Percentiles rank a stretch among this genome's conserved stretches.
These are phyloP conservation scores for Oenanthe sinensis DNA, from an alignment of 129 eudicot species.

Conservation along the genomic window DNA sequence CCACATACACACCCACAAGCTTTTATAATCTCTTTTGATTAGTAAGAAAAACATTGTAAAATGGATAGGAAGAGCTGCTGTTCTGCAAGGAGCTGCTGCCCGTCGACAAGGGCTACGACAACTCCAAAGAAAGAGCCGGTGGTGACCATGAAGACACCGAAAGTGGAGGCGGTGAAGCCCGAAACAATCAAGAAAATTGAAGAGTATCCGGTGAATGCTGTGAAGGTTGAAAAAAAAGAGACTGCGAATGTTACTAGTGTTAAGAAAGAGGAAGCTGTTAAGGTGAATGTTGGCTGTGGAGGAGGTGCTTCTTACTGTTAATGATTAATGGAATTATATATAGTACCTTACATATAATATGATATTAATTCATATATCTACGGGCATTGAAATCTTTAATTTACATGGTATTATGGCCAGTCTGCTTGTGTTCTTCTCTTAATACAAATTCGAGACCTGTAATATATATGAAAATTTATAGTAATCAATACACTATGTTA, in stretches of 20 bases:
- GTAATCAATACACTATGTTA: neutral
- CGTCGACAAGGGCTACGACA: too few species aligned
- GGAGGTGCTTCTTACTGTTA: neutral
- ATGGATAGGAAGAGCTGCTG: too few species aligned
- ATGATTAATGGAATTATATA: neutral
- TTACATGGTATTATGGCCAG: neutral
- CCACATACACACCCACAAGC: neutral
- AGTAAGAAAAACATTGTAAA: too few species aligned
- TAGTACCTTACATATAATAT: too few species aligned
- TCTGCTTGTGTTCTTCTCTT: neutral
- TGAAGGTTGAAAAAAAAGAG: neutral
- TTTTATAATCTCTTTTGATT: too few species aligned
- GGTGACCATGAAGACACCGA: too few species aligned
- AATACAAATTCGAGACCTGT: neutral
- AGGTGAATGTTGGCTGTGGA: neutral
- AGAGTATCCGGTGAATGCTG: neutral
- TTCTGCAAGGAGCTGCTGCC: too few species aligned
- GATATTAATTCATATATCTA: too few species aligned
- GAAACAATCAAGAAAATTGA: neutral
- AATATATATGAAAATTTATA: neutral
- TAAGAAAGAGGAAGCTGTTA: neutral
- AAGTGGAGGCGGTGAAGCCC: neutral
- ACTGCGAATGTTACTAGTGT: neutral
- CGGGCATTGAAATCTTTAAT: too few species aligned
- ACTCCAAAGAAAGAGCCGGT: too few species aligned